Base-by-base conservation (phyloP, 2,329 filamentous ascomycete genomes). In the Aspergillus fumigatus region DNA sequence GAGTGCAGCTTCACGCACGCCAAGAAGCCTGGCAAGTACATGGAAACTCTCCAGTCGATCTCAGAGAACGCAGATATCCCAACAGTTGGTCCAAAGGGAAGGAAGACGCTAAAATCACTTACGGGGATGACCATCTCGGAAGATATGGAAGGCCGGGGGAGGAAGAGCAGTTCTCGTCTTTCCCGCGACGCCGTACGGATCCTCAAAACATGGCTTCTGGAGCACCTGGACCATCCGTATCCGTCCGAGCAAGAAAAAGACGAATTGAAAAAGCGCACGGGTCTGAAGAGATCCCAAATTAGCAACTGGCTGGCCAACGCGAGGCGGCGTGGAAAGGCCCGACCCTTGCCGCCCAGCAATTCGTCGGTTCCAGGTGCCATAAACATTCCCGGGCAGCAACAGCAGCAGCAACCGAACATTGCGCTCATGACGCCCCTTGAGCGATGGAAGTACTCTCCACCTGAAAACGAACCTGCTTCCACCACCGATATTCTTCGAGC, bases 231-330 rank as follows among this genome's bases (percentile, higher is more conserved):
- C 52, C 89, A 95, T 65, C 92, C 92, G 0, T 97, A 96, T 69
- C 92, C 92, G 4, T 92, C 85, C 35, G 91, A 96, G 47, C 86
- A 91, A 57, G 90, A 96, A 69, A 95, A 93, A 68, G 88, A 92
- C 62, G 82, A 85, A 59, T 79, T 97, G 26, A 88, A 91, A 72
- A 81, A 83, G 49, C 83, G 88, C 65, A 96, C 92, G 0, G 90
- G 91, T 7, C 80, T 97, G 43, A 92, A 85, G 70, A 85, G 90
- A 66, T 88, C 82, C 14, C 92, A 97, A 68, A 93, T 96, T 65
- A 88, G 87, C 10, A 96, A 95, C 70, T 96, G 92, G 92, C 84
- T 96, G 49, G 92, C 92, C 57, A 96, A 96, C 73, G 91, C 91
- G 56, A 86, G 92, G 47, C 85, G 92, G 55, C 83, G 92, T 60